Percentiles rank a stretch among this genome's conserved stretches.
These are phyloP conservation scores for Trifolium repens DNA, from an alignment of 306 rosid species.

Conservation along the genomic window DNA sequence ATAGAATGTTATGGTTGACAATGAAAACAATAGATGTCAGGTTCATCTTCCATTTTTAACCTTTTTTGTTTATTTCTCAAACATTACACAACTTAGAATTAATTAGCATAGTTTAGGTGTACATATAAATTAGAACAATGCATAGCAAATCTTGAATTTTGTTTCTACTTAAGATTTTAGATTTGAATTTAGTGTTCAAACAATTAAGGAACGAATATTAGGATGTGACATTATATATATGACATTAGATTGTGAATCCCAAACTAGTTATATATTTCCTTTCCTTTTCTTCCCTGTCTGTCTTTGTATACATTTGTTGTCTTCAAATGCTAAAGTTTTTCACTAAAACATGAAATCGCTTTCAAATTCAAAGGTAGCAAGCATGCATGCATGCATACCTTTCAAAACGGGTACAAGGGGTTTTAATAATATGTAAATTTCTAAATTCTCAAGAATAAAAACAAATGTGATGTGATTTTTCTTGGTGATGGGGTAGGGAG, in stretches of 20 bases:
- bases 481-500: background rate
- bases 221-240: slow-evolving; percentile 49
- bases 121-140: slow-evolving; percentile 29
- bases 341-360: slow-evolving; percentile 38
- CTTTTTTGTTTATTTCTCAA: slow-evolving; percentile 37
- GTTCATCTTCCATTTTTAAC: slow-evolving; percentile 49
- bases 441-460: background rate
- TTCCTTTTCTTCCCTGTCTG: slow-evolving; percentile 50
- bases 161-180: slow-evolving; percentile 33
- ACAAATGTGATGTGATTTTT: background rate
- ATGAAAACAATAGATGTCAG: slow-evolving; percentile 54
- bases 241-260: slow-evolving; percentile 50
- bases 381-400: slow-evolving; percentile 19
- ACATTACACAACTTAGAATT: slow-evolving; percentile 42
- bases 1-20: slow-evolving; percentile 60
- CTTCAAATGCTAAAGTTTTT: slow-evolving; percentile 41
- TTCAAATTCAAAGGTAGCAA: slow-evolving; percentile 42
- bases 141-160: slow-evolving; percentile 32
- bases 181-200: slow-evolving; percentile 31
- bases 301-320: slow-evolving; percentile 54
- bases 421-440: background rate
- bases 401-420: slow-evolving; percentile 2
- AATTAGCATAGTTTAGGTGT: slow-evolving; percentile 2
- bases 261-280: slow-evolving; percentile 44
- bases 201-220: slow-evolving; percentile 30